A percentile compares a stretch with the other conserved stretches of the same genome.
phyloP scores from a whole-genome alignment of 2,329 filamentous ascomycete species.

The Colletotrichum sojae region DNA sequence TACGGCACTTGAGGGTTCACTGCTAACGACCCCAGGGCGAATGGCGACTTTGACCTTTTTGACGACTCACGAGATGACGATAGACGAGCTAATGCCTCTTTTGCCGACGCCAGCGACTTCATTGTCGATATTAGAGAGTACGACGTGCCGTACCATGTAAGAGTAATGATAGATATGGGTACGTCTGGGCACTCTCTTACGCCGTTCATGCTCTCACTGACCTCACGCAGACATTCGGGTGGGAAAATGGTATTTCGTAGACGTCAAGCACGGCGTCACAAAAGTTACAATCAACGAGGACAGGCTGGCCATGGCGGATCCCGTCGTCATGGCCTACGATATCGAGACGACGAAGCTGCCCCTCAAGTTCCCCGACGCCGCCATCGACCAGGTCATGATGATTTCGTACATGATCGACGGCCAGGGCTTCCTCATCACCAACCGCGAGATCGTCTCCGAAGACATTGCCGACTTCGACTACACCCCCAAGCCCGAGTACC shows the following conservation, averaged over 20 bases:
- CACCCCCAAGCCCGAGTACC: conserved; percentile 96
- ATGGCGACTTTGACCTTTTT: conserved; percentile 93
- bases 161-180: conserved; percentile 97
- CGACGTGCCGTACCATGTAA: conserved; percentile 98
- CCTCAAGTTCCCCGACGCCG: conserved; percentile 94
- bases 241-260: conserved; percentile 96
- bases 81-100: conserved; percentile 80
- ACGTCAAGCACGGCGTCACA: conserved; percentile 91
- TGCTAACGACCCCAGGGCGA: conserved; percentile 67
- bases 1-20: no score
- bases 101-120: conserved; percentile 93
- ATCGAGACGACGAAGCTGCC: conserved; percentile 98
- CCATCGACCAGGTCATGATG: conserved; percentile 99
- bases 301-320: conserved; percentile 89
- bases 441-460: conserved; percentile 96
- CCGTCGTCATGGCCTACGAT: conserved; percentile 99
- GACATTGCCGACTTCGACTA: conserved; percentile 99
- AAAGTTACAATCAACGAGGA: conserved; percentile 90
- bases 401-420: conserved; percentile 99
- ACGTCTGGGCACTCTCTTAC: conserved; percentile 42
- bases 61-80: conserved; percentile 88
- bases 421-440: conserved; percentile 97
- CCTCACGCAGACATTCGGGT: conserved; percentile 83
- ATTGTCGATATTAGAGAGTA: conserved; percentile 99
- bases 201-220: conserved; percentile 40